Conservation (phyloP, 768 basidiomycete genomes). For the Gloeopeniophorella convolvens region DNA sequence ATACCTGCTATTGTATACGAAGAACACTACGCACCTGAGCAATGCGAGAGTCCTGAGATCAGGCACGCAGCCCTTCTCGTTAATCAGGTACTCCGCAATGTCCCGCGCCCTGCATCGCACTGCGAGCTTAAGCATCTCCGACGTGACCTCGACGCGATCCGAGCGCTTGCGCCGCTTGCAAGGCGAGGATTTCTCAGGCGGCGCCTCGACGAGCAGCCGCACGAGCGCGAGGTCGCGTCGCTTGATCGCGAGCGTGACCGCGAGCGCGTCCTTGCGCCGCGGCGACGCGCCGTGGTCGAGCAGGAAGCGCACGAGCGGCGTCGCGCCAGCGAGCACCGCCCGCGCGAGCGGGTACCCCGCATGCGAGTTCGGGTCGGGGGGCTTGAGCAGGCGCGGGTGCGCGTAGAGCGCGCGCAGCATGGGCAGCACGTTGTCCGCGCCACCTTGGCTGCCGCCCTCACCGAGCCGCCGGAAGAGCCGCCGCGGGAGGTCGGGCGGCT, state of each 20-base stretch:
- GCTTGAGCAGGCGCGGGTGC: slow-evolving; percentile 30
- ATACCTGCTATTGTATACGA: too few relatives aligned
- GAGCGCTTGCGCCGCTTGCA: slow-evolving; percentile 48
- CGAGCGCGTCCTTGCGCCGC: slow-evolving; percentile 46
- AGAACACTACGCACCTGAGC: not conserved
- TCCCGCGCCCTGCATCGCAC: slow-evolving; percentile 59
- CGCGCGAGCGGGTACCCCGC: slow-evolving; percentile 77
- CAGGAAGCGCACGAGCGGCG: slow-evolving; percentile 63
- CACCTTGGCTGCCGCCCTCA: slow-evolving; percentile 44
- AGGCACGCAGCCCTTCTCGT: slow-evolving; percentile 66
- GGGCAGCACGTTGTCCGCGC: slow-evolving; percentile 59
- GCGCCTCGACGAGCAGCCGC: slow-evolving; percentile 63
- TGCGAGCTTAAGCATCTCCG: slow-evolving; percentile 59
- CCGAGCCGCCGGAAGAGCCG: slow-evolving; percentile 43
- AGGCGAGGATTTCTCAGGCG: slow-evolving; percentile 15
- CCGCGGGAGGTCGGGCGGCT: slow-evolving; percentile 50
- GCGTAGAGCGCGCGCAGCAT: slow-evolving; percentile 54
- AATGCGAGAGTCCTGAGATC: slow-evolving; percentile 55
- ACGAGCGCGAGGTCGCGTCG: slow-evolving; percentile 63
- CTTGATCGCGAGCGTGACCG: slow-evolving; percentile 70
- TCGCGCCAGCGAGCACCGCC: slow-evolving; percentile 61
- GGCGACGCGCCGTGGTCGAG: slow-evolving; percentile 73
- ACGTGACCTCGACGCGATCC: slow-evolving; percentile 50
- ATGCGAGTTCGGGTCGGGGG: slow-evolving; percentile 56
- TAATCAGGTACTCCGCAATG: slow-evolving; percentile 63